Evolutionary conservation across 2,329 filamentous ascomycete species (phyloP), one percentile per base, ranked within the genome.

Genomic region (Colletotrichum acutatum): DNA sequence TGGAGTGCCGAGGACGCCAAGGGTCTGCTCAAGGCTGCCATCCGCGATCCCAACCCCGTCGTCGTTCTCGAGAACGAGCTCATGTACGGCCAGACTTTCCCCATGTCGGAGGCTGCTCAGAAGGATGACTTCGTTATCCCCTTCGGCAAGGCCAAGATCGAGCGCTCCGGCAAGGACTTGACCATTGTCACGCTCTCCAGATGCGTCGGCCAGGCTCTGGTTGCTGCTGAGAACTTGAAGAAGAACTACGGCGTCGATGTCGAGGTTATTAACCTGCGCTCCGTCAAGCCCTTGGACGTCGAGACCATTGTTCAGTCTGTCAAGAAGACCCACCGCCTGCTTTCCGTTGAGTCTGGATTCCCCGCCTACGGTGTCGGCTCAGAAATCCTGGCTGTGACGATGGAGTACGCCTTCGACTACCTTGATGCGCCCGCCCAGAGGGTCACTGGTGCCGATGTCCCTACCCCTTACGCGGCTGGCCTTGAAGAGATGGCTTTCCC

Each of bases 351-450:
- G 86, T 98, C 95, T 70, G 97, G 96, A 76, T 99, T 95, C 91
- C 97, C 97, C 75, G 94, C 94, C 80, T 99, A 95, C 82, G 97
- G 97, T 83, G 95, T 99, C 78, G 90, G 92, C 72, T 90, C 96
- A 71, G 97, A 99, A 87, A 95, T 99, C 79, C 90, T 99, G 76
- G 97, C 97, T 73, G 88, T 98, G 74, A 92, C 95, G 75, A 97
- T 97, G 93, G 97, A 99, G 87, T 99, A 98, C 84, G 95, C 91
- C 76, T 99, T 98, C 82, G 97, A 99, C 87, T 98, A 97, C 88
- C 93, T 99, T 76, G 92, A 98, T 80, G 95, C 95, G 69, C 97
- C 97, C 60, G 97, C 95, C 74, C 93, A 96, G 84, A 93, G 97
- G 84, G 92, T 99, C 80, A 98, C 97, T 72, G 97, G 97, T 83